A percentile compares a stretch with the other conserved stretches of the same genome.
Evolutionary conservation across 805 yeast species (phyloP).

Genomic region (Nakazawaea ernobii): DNA sequence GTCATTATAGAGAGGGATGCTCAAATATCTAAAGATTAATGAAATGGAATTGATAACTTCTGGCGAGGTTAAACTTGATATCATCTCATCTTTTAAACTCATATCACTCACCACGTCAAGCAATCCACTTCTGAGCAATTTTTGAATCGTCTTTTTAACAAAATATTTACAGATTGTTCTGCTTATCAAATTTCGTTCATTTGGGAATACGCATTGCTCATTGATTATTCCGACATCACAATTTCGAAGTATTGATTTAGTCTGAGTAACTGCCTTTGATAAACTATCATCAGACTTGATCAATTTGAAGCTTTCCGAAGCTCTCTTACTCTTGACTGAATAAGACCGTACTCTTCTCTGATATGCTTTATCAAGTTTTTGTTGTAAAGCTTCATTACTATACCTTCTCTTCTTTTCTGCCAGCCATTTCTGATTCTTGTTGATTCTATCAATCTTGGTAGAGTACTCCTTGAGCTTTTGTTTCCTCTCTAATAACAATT

Average conservation of each 20-base stretch:
- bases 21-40: background rate
- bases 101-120: background rate
- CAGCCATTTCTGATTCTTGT: background rate
- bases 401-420: slow-evolving; percentile 2
- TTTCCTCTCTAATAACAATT: background rate
- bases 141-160: background rate
- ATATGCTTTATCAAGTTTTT: slow-evolving; percentile 1
- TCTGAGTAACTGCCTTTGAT: background rate
- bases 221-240: background rate
- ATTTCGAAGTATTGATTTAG: background rate
- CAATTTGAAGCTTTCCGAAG: background rate
- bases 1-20: background rate
- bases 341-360: background rate
- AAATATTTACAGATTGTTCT: background rate
- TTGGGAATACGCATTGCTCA: background rate
- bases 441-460: background rate
- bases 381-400: slow-evolving; percentile 4
- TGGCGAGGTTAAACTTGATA: background rate
- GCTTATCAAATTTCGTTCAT: background rate
- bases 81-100: background rate
- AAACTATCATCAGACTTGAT: background rate
- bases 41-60: background rate
- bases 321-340: slow-evolving; percentile 3
- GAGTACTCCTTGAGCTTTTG: slow-evolving; percentile 1
- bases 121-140: background rate